Evolutionary conservation across 1,284 basidiomycete species (phyloP).

Genomic region (Ceratobasidium sp.): DNA sequence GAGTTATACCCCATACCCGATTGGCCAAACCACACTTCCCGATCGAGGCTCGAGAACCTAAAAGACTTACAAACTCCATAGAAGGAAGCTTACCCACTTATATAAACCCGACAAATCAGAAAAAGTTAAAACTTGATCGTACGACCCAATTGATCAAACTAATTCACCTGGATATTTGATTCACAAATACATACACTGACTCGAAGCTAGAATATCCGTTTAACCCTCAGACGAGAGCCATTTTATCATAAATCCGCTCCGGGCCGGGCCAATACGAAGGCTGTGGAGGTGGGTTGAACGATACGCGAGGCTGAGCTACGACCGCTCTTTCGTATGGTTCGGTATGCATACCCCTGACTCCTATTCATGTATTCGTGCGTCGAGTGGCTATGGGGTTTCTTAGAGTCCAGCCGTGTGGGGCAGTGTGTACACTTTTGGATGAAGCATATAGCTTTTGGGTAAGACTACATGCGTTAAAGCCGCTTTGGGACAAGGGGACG

Average conservation of each 20-base stretch:
- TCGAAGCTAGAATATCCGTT: neutral
- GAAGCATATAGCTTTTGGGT: no score
- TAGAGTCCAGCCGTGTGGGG: neutral
- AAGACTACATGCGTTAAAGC: no score
- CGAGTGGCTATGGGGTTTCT: neutral
- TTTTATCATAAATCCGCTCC: neutral
- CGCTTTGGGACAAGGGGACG: neutral
- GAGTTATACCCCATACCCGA: neutral
- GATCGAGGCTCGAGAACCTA: neutral
- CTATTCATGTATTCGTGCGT: neutral
- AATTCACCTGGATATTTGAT: no score
- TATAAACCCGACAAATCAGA: no score
- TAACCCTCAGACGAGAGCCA: neutral
- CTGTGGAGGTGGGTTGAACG: neutral
- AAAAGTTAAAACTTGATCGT: neutral
- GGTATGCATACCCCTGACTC: no score
- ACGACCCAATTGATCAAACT: neutral
- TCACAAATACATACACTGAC: no score
- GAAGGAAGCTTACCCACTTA: no score
- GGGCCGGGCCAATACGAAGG: no score
- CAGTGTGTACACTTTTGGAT: neutral
- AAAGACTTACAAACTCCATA: no score
- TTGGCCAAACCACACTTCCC: neutral
- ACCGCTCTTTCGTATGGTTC: neutral
- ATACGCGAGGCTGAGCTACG: neutral